Base-by-base conservation (phyloP, 805 yeast genomes). In the Kazachstania viticola region DNA sequence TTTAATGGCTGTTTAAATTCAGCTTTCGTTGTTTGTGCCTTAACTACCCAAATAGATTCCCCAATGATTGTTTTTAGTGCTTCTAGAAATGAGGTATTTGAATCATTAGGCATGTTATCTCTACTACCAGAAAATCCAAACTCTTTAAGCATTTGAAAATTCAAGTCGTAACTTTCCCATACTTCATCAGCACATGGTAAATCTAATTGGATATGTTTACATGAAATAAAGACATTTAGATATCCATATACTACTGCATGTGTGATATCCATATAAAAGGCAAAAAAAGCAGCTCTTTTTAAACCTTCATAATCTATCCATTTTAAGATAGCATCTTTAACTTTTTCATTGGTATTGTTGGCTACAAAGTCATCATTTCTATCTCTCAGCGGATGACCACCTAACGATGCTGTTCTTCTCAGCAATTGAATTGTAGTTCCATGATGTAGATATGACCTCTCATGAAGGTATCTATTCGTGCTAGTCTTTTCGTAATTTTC, bases 231-330 rank as follows among this genome's bases (percentile, higher is more conserved):
- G 21, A 67, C 49, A 44, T 71, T 60, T 36, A 78, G 71, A 54
- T 83, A 94, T 5, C 93, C 79, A 52, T 79, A 82, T 30, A 80
- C 68, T 12, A 79, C 71, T 24, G 84, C 79, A 58, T 84, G 93
- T 2, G 77, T 67, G 2, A 79, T 75, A 54, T 83, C 95, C 45
- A 79, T 63, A 49, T 78, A 79, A 50, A 83, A 84, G 11, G 93
- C 84, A 73, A 80, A 73, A 36, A 76, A 72, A 1, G 93, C 81
- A 1, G 79, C 69, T 35, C 95, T 58, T 49, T 83, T 83, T 64
- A 80, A 63, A 30, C 76, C 70, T 54, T 83, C 95, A 25, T 74
- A 71, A 33, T 80, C 83, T 11, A 83, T 76, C 94, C 94, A 83
- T 41, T 68, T 63, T 16, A 34, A 27, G 17, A 44, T 29, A 21